A percentile compares a stretch with the other conserved stretches of the same genome.
Conservation (phyloP, 352 stramenopile species). For the Phytophthora litchii region DNA sequence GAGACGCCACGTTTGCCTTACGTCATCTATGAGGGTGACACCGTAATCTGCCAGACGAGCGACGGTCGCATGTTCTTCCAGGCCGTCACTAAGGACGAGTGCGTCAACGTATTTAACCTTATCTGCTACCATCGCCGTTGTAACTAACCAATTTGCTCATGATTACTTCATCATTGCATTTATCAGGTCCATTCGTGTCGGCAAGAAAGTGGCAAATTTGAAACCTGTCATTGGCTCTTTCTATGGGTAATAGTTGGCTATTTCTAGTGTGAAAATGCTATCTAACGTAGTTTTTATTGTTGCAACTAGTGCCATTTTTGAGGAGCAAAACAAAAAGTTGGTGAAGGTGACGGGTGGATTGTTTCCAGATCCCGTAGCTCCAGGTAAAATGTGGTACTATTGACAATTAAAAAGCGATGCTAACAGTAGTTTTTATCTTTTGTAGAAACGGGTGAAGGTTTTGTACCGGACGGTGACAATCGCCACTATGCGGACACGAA, state of each 20-base stretch:
- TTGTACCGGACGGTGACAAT: slow-evolving; percentile 81
- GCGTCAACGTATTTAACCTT: slow-evolving; percentile 14
- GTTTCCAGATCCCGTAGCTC: slow-evolving; percentile 82
- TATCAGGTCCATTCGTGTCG: slow-evolving; percentile 68
- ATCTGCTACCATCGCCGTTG: not conserved
- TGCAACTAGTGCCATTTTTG: slow-evolving; percentile 69
- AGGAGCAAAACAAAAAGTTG: slow-evolving; percentile 85
- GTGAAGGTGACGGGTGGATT: slow-evolving; percentile 72
- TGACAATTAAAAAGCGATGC: not conserved
- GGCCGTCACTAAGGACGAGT: slow-evolving; percentile 73
- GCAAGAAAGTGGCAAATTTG: slow-evolving; percentile 77
- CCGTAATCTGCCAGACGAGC: slow-evolving; percentile 87
- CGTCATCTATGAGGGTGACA: slow-evolving; percentile 87
- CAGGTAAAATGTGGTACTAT: slow-evolving; percentile 40
- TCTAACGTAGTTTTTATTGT: slow-evolving; percentile 2
- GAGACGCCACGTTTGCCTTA: slow-evolving; percentile 48
- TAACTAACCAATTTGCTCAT: not conserved
- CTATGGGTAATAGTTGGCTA: slow-evolving; percentile 67
- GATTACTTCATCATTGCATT: not conserved
- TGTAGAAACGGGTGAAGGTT: slow-evolving; percentile 79
- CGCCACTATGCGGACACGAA: slow-evolving; percentile 87
- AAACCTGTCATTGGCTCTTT: slow-evolving; percentile 74
- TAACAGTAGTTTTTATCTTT: slow-evolving; percentile 3
- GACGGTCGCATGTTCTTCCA: slow-evolving; percentile 89
- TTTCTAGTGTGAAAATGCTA: not conserved